Base-by-base conservation (phyloP, 768 basidiomycete genomes). In the Amanita brunnescens region DNA sequence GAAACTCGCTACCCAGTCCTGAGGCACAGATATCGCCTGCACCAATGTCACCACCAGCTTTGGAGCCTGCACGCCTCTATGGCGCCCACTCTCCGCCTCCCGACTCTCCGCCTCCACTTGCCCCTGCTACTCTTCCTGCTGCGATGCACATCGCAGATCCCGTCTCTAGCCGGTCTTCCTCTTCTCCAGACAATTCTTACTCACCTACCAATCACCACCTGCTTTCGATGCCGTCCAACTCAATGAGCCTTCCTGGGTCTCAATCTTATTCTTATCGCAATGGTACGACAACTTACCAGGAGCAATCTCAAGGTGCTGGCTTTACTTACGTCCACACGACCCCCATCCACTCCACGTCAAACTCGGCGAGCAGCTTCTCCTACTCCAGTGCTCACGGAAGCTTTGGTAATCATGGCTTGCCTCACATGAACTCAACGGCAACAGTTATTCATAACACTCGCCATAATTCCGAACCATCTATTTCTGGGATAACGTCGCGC, bases 51-150 rank as follows among this genome's bases (percentile, higher is more conserved):
- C 70, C 78, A 0, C 78, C 75, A 4, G 67, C 77, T 6, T 55
- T 79, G 21, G 78, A 74, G 53, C 73, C 67, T 0, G 74, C 75
- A 3, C 61, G 70, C 5, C 34, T 68, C 0, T 72, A 70, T 41
- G 54, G 52, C 35, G 66, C 67, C 37, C 64, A 68, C 43, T 64
- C 66, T 2, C 67, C 75, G 0, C 75, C 79, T 0, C 79, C 79
- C 0, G 74, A 80, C 40, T 79, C 81, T 0, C 78, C 80, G 0
- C 80, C 79, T 0, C 67, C 76, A 0, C 68, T 82, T 34, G 73
- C 74, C 0, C 77, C 74, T 13, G 79, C 81, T 0, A 76, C 74
- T 0, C 64, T 76, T 0, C 73, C 74, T 29, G 26, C 7, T 29
- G 26, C 26, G 0, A 35, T 67, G 9, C 67, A 72, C 38, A 51